Conservation (phyloP, 257 asterid species). For the Solanum pinnatisectum region DNA sequence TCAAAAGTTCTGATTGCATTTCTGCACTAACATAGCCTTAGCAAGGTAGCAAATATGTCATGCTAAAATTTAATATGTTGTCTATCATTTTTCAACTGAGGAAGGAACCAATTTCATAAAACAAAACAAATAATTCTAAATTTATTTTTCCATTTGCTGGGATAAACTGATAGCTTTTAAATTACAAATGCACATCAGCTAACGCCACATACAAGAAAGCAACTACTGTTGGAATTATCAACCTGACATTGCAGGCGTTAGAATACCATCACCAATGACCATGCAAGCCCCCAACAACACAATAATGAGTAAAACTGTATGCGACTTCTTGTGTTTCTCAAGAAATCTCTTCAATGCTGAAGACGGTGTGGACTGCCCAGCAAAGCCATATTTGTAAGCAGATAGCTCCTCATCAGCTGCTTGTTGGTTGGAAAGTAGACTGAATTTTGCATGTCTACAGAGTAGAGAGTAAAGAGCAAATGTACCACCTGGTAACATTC, state of each 20-base stretch:
- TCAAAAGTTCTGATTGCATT: background rate
- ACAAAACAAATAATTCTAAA: background rate
- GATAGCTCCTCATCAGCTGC: constrained; percentile 15
- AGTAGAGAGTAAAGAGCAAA: constrained; percentile 15
- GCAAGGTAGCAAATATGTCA: background rate
- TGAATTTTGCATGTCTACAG: constrained; percentile 3
- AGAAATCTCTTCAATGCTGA: background rate
- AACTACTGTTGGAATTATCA: constrained; percentile 4
- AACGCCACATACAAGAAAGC: background rate
- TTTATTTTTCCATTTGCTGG: background rate
- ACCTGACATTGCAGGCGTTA: constrained; percentile 87
- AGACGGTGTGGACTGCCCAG: background rate
- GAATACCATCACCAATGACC: constrained; percentile 79
- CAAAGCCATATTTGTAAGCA: constrained; percentile 10
- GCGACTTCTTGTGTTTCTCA: constrained; percentile 7
- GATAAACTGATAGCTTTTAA: background rate
- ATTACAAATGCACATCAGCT: background rate
- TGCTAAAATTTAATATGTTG: background rate
- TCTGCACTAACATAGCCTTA: background rate
- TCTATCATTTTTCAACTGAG: background rate
- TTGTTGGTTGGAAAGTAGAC: background rate
- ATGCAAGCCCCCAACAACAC: constrained; percentile 70
- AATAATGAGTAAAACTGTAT: constrained; percentile 3
- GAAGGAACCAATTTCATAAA: background rate
- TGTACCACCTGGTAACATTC: constrained; percentile 11